Conservation (phyloP, 495 filamentous ascomycete species). For the Parachaetomium inaequale region DNA sequence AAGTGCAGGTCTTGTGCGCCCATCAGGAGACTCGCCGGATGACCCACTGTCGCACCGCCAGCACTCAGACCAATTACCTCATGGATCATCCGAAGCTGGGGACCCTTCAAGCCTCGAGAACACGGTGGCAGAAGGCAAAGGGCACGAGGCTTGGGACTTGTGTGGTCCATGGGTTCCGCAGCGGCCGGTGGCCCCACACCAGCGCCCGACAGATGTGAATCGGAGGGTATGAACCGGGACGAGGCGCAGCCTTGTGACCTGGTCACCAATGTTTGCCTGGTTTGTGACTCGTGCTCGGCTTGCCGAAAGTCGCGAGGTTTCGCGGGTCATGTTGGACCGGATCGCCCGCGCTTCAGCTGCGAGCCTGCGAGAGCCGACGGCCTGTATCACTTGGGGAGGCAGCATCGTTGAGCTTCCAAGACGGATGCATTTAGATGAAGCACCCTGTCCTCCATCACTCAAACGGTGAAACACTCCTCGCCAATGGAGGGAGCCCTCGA, state of each 20-base stretch:
- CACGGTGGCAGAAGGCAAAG: conserved; percentile 6
- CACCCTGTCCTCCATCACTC: no score
- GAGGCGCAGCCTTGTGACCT: conserved; percentile 18
- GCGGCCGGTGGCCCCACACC: conserved; percentile 12
- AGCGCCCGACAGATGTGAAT: neutral
- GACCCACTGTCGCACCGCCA: conserved; percentile 7
- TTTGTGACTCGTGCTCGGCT: neutral
- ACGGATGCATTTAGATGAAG: no score
- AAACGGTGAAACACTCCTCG: neutral
- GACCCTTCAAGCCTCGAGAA: conserved; percentile 7
- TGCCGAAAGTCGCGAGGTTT: neutral
- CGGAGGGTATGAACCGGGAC: neutral
- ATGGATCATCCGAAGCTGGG: conserved; percentile 6
- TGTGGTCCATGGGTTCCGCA: conserved; percentile 13
- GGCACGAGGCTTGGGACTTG: conserved; percentile 9
- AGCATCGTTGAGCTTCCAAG: neutral
- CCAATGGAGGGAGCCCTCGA: neutral
- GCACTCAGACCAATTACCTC: conserved; percentile 9
- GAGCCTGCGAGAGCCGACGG: neutral
- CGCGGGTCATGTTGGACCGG: neutral
- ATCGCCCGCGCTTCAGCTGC: neutral
- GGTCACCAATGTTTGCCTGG: conserved; percentile 2
- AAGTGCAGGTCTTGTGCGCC: conserved; percentile 4
- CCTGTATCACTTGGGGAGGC: neutral
- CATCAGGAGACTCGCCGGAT: conserved; percentile 12